Percentiles rank a stretch among this genome's conserved stretches.
These are phyloP conservation scores for Hordeum marinum DNA, from an alignment of 176 grass and related monocot genomes.

Conservation along the genomic window DNA sequence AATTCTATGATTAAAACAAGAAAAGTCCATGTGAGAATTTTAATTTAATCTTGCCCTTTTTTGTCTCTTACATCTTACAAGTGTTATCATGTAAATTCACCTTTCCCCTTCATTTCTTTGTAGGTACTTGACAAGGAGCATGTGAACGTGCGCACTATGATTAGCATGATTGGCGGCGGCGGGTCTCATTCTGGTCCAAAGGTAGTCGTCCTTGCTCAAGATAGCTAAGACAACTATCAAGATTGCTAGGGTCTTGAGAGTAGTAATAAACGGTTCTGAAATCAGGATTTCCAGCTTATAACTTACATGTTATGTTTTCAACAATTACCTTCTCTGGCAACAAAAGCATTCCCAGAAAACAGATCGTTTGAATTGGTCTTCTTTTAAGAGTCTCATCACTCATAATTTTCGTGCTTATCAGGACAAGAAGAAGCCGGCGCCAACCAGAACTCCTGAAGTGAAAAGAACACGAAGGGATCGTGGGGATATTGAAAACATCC, in stretches of 20 bases:
- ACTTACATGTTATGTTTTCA: neutral
- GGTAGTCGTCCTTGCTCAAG: slow-evolving; percentile 20
- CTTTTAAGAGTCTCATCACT: neutral
- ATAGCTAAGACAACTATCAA: neutral
- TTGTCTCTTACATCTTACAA: neutral
- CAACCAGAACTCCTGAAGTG: slow-evolving; percentile 48
- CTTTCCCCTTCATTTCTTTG: neutral
- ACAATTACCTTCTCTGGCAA: neutral
- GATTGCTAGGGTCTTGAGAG: neutral
- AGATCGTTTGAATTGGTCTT: neutral
- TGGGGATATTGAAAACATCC: slow-evolving; percentile 71
- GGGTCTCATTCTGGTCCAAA: slow-evolving; percentile 53
- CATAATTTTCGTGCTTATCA: slow-evolving; percentile 14
- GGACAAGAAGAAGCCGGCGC: slow-evolving; percentile 68
- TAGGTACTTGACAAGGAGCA: slow-evolving; percentile 71
- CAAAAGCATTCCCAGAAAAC: neutral
- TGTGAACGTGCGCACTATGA: slow-evolving; percentile 78
- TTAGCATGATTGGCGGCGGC: slow-evolving; percentile 56
- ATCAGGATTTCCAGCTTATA: neutral
- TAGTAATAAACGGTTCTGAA: neutral
- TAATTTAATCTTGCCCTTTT: neutral
- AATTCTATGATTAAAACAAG: slow-evolving; percentile 68
- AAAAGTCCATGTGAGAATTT: slow-evolving; percentile 56
- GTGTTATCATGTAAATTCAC: neutral
- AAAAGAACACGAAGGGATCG: slow-evolving; percentile 75